A percentile compares a stretch with the other conserved stretches of the same genome.
These are phyloP conservation scores for Corchorus olitorius DNA, from an alignment of 345 rosid species.

Conservation along the genomic window DNA sequence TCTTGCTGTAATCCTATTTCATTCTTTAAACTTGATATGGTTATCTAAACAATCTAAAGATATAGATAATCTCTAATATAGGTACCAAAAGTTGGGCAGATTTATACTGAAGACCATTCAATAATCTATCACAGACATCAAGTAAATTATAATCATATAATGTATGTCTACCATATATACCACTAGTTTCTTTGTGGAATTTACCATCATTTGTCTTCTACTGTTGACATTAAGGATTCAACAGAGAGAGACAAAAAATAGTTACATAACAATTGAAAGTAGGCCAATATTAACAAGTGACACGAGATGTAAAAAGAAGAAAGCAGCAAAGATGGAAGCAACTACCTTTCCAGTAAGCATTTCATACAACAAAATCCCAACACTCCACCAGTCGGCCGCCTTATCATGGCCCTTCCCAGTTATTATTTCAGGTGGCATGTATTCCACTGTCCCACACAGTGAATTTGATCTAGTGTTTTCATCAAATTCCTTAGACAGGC, in stretches of 20 bases:
- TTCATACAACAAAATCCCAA: conserved; percentile 82
- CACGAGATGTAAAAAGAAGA: neutral
- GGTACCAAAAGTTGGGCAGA: neutral
- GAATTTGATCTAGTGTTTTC: conserved; percentile 90
- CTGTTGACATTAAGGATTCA: neutral
- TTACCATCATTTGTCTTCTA: neutral
- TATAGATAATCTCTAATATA: neutral
- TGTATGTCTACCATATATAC: neutral
- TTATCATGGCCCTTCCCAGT: conserved; percentile 91
- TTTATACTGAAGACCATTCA: neutral
- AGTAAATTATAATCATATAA: neutral
- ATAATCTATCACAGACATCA: neutral
- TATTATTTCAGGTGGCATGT: conserved; percentile 94
- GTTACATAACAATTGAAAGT: neutral
- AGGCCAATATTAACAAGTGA: neutral
- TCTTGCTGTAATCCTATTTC: neutral
- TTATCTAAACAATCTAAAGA: neutral
- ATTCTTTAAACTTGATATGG: neutral
- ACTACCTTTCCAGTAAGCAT: conserved; percentile 91
- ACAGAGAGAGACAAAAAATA: neutral
- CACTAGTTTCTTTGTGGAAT: neutral
- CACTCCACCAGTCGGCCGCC: conserved; percentile 99
- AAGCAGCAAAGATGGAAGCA: neutral
- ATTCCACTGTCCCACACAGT: conserved; percentile 90
- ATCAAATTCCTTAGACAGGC: conserved; percentile 83